Evolutionary conservation across 1,139 yeast species (phyloP).

Genomic region (Ogataea hybrid): DNA sequence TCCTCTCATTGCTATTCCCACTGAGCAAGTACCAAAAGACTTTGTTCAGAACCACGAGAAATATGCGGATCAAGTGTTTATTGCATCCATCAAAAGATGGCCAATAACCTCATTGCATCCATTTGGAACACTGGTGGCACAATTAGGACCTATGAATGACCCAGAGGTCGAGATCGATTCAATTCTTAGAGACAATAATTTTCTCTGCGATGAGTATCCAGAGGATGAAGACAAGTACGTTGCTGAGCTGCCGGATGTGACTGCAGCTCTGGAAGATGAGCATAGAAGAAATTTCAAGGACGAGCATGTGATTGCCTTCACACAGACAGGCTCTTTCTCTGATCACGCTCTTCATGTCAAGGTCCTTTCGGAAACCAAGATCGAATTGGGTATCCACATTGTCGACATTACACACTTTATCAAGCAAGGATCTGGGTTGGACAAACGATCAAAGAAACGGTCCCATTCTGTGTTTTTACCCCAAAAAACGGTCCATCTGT

Average conservation of each 20-base stretch:
- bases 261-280: constrained; percentile 30
- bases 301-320: constrained; percentile 66
- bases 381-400: constrained; percentile 77
- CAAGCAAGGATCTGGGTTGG: constrained; percentile 71
- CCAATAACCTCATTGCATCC: constrained; percentile 98
- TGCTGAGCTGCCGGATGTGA: constrained; percentile 31
- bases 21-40: constrained; percentile 96
- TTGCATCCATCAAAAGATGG: constrained; percentile 97
- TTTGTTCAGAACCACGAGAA: constrained; percentile 89
- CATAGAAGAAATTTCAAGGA: constrained; percentile 57
- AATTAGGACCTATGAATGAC: constrained; percentile 79
- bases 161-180: constrained; percentile 83
- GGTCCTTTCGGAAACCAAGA: constrained; percentile 52
- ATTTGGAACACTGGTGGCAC: constrained; percentile 88
- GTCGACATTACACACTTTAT: constrained; percentile 75
- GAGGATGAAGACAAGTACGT: constrained; percentile 38
- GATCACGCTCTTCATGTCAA: constrained; percentile 84
- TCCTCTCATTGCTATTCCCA: constrained; percentile 96
- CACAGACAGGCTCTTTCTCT: constrained; percentile 56
- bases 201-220: constrained; percentile 81
- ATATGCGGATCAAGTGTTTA: constrained; percentile 79
- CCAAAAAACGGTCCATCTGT: constrained; percentile 67
- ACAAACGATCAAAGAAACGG: constrained; percentile 87
- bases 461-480: constrained; percentile 88
- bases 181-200: constrained; percentile 88